Conservation (phyloP, 2,329 filamentous ascomycete genomes). For the Chaetomium strumarium region DNA sequence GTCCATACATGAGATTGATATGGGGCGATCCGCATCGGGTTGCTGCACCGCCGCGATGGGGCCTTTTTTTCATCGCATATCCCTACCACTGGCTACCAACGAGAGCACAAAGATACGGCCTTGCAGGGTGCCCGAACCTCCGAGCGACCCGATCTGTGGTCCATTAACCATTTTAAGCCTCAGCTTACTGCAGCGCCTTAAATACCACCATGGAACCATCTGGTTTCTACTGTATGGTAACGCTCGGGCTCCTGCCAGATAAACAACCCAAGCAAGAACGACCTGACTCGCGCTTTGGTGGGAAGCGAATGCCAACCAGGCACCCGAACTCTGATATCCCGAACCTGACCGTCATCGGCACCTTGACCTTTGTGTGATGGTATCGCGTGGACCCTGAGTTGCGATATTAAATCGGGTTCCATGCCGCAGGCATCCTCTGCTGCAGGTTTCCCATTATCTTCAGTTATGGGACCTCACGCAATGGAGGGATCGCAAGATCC, state of each 20-base stretch:
- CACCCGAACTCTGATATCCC: neutral
- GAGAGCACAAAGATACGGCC: neutral
- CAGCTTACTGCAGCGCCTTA: conserved; percentile 10
- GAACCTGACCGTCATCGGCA: neutral
- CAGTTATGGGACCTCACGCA: neutral
- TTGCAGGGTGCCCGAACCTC: conserved; percentile 4
- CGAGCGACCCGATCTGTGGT: conserved; percentile 10
- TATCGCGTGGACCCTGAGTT: no score
- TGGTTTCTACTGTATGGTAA: neutral
- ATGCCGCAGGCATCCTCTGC: neutral
- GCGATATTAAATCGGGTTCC: no score
- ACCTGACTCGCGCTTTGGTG: neutral
- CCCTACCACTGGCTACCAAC: conserved; percentile 10
- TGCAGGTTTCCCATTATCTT: neutral
- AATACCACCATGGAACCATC: neutral
- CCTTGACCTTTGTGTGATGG: neutral
- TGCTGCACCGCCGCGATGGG: conserved; percentile 7
- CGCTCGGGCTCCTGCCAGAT: neutral
- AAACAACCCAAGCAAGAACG: neutral
- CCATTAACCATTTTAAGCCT: conserved; percentile 5
- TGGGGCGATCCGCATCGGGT: conserved; percentile 5
- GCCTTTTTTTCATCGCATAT: neutral
- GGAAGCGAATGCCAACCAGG: neutral
- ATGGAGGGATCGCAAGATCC: neutral
- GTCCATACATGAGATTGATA: neutral